phyloP scores from a whole-genome alignment of 2,329 filamentous ascomycete species.

The Penicillium decumbens region DNA sequence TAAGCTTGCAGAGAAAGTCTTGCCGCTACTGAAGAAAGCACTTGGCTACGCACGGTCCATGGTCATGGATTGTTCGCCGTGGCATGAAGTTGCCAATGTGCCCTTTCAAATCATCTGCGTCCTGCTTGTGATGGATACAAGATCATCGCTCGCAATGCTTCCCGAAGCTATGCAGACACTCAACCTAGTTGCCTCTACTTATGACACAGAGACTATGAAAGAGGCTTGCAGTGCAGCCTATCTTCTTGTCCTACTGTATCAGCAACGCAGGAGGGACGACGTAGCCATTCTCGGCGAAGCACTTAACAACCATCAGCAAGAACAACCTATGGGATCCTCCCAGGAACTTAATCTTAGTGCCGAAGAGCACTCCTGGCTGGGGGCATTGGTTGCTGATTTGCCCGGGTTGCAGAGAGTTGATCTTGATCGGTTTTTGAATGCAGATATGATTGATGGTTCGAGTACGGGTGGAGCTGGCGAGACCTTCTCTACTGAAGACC shows the following conservation, averaged over 20 bases:
- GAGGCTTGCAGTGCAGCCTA: constrained; percentile 52
- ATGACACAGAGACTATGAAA: constrained; percentile 45
- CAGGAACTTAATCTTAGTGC: constrained; percentile 18
- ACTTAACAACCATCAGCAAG: constrained; percentile 24
- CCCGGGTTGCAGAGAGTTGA: constrained; percentile 40
- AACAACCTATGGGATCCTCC: constrained; percentile 5
- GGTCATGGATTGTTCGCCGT: constrained; percentile 44
- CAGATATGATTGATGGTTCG: constrained; percentile 22
- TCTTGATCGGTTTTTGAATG: constrained; percentile 38
- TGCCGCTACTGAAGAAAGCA: constrained; percentile 42
- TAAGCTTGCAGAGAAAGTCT: constrained; percentile 42
- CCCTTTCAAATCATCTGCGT: constrained; percentile 56
- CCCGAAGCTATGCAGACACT: constrained; percentile 49
- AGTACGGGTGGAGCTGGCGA: constrained; percentile 6
- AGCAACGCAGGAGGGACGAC: constrained; percentile 43
- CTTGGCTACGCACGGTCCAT: constrained; percentile 46
- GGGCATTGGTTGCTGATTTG: constrained; percentile 40
- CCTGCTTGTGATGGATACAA: constrained; percentile 52
- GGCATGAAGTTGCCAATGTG: constrained; percentile 57
- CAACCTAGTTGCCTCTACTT: constrained; percentile 39
- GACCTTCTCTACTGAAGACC: neutral
- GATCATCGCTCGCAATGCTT: constrained; percentile 46
- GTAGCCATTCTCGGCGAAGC: constrained; percentile 27
- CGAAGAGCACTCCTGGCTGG: constrained; percentile 39
- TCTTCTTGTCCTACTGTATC: constrained; percentile 50